Base-by-base conservation (phyloP, 768 basidiomycete genomes). In the Paxillus rubicundulus region DNA sequence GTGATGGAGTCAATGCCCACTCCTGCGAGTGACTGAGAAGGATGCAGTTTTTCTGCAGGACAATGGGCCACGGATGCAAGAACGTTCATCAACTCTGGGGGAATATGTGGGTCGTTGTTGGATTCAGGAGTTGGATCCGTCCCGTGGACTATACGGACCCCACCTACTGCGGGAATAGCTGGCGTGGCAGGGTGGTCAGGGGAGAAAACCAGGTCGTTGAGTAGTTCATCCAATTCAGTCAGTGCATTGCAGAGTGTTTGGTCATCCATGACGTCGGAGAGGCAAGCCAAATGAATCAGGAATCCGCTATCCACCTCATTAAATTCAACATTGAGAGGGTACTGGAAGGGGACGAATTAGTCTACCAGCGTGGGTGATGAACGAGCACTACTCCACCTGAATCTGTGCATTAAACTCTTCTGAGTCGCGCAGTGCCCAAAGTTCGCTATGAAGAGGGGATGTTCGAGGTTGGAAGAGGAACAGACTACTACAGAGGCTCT, bases 1-100 rank as follows among this genome's bases (percentile, higher is more conserved):
- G 74, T 75, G 52, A 80, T 79, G 2, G 79, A 80, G 57, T 80
- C 79, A 10, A 80, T 64, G 17, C 79, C 79, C 10, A 80, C 58
- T 6, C 73, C 66, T 12, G 66, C 65, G 16, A 78, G 67, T 4
- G 70, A 69, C 6, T 74, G 77, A 4, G 61, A 56, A 16, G 66
- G 52, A 17, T 61, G 57, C 5, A 80, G 62, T 17, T 62, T 55
- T 4, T 69, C 63, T 8, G 49, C 28, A 1, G 74, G 63, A 12
- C 68, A 60, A 34, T 66, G 66, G 5, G 68, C n/a, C 36, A 61
- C 50, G 27, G 58, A 61, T 24, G 49, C 49, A 17, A 64, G 40
- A 16, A 44, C n/a, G 8, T 16, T 40, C 27, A 52, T 42, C 20
- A 64, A 32, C 16, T 30, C 57, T 17, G 39, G 39, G 14, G 61